Base-by-base conservation (phyloP, 1,284 basidiomycete species). In the Sutorius eximius region DNA sequence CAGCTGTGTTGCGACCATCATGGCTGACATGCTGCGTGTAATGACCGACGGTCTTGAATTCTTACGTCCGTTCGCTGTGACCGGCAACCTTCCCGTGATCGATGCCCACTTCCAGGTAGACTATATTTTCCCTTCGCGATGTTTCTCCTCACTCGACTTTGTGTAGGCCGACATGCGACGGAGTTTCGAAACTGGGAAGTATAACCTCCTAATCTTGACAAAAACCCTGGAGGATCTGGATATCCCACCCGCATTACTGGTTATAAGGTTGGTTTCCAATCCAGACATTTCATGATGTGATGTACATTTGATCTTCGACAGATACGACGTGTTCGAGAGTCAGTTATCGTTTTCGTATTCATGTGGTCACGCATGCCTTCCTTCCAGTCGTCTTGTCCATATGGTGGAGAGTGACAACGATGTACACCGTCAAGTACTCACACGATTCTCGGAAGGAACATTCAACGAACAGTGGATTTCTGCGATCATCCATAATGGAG, bases 321-420 rank as follows among this genome's bases (percentile, higher is more conserved):
- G 87, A 53, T 89, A 81, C 61, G 79, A 89, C 62, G 61, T 81
- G 2, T 81, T 81, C 53, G 82, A 85, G 56, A 82, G 84, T 56
- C 80, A 83, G 48, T 63, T 86, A 15, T 83, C 82, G 1, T 79
- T 82, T 63, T 79, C 80, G 13, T 80, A 79, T 59, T 71, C 78
- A 43, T 78, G 77, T 37, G 75, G 77, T 43, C 74, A 76, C 22
- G 73, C 79, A 46, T 65, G 73, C 38, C 77, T 75, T 16, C 69
- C 71, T 34, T 72, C 77, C 53, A 77, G 81, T 53, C 79, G 82
- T 61, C 60, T 89, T 38, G 68, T 91, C 13, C 79, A 87, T 62
- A 80, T 91, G 79, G 74, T 80, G 27, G 82, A 89, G 62, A 75
- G 75, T 57, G 78, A 75, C 5, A 83, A 82, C 56, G 77, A 81